Conservation (phyloP, 768 basidiomycete species). For the Boletus sp. region DNA sequence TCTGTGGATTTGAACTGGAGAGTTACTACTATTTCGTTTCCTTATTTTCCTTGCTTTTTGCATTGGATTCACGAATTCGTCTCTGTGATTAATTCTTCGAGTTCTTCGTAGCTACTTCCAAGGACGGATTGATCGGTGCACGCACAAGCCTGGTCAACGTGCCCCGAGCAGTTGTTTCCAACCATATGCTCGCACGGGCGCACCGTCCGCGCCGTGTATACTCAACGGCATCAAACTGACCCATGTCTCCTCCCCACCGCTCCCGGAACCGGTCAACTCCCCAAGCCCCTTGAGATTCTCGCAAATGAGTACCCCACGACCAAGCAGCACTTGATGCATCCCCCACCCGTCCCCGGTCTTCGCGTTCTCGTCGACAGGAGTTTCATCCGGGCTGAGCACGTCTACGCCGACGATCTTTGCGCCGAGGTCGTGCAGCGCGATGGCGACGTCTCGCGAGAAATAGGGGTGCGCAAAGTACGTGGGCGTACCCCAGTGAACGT, state of each 20-base stretch:
- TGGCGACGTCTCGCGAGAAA: constrained; percentile 53
- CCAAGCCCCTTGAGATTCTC: constrained; percentile 67
- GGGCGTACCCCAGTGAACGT: constrained; percentile 47
- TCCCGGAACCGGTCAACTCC: constrained; percentile 23
- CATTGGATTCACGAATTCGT: background rate
- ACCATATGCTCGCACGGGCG: constrained; percentile 70
- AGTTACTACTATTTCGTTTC: no score
- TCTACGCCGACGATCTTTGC: constrained; percentile 62
- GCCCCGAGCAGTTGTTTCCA: constrained; percentile 32
- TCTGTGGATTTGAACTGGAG: no score
- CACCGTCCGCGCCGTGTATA: constrained; percentile 60
- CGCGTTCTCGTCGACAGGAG: constrained; percentile 22
- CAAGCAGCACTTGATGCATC: constrained; percentile 62
- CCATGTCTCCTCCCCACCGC: constrained; percentile 30
- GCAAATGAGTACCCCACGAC: constrained; percentile 59
- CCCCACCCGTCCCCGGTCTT: constrained; percentile 35
- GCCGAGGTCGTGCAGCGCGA: constrained; percentile 47
- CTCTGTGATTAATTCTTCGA: background rate
- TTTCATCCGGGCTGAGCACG: constrained; percentile 67
- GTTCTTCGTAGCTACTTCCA: background rate
- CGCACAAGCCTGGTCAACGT: background rate
- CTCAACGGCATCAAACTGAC: constrained; percentile 61
- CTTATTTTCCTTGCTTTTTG: no score
- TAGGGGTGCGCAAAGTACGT: constrained; percentile 65
- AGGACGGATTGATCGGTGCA: background rate